Conservation (phyloP, 768 basidiomycete genomes). For the Leccinellum albellum region DNA sequence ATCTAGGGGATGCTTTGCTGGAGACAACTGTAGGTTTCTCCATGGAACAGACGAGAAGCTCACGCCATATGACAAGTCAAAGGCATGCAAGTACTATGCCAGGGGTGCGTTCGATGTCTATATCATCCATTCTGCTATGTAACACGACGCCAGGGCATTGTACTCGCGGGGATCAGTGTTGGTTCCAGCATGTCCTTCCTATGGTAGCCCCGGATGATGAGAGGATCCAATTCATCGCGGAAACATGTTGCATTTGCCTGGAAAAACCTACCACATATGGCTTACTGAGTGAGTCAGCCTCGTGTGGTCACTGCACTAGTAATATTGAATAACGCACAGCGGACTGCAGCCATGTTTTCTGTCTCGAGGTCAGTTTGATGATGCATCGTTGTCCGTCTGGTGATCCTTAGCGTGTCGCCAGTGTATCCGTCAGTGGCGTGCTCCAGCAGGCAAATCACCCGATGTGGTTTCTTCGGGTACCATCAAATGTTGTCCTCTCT, state of each 20-base stretch:
- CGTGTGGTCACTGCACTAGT: not conserved
- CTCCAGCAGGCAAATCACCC: constrained; percentile 46
- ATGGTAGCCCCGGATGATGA: constrained; percentile 21
- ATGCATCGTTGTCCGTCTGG: not conserved
- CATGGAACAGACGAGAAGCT: constrained; percentile 52
- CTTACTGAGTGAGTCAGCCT: constrained; percentile 49
- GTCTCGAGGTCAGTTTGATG: constrained; percentile 50
- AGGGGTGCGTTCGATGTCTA: constrained; percentile 39
- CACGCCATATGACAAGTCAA: constrained; percentile 68
- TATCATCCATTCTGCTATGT: not conserved
- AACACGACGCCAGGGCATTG: constrained; percentile 54
- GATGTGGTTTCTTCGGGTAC: constrained; percentile 54
- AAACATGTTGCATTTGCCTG: constrained; percentile 68
- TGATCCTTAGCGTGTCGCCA: constrained; percentile 25
- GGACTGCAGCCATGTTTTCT: constrained; percentile 77
- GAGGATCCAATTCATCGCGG: constrained; percentile 35
- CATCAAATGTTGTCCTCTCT: constrained; percentile 78
- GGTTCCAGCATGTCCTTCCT: constrained; percentile 60
- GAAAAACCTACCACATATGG: constrained; percentile 70
- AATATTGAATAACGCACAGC: constrained; percentile 35
- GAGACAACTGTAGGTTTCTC: constrained; percentile 70
- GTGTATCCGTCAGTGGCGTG: constrained; percentile 82
- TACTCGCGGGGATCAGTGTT: constrained; percentile 63
- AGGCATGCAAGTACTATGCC: constrained; percentile 64
- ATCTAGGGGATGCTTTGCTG: constrained; percentile 66